phyloP scores from a whole-genome alignment of 1,284 basidiomycete species.

The Ustilago nuda region DNA sequence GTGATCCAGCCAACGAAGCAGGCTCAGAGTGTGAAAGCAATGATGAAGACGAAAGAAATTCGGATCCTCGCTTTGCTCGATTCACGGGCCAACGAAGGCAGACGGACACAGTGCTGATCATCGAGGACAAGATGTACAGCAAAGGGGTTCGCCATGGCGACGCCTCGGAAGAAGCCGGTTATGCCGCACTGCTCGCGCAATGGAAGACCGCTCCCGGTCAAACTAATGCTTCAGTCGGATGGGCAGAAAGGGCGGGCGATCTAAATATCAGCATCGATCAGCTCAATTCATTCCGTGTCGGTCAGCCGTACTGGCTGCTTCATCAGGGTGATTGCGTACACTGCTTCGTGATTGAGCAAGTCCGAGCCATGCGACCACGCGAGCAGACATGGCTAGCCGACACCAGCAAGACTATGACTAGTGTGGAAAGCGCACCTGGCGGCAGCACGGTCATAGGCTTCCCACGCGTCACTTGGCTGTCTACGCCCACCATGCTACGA shows the following conservation, averaged over 20 bases:
- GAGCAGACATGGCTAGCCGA: constrained; percentile 16
- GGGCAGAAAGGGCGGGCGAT: constrained; percentile 21
- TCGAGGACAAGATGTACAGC: constrained; percentile 40
- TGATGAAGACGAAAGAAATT: constrained; percentile 5
- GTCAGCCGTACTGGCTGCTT: constrained; percentile 48
- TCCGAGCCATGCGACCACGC: constrained; percentile 37
- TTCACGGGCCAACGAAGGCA: constrained; percentile 36
- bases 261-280: constrained; percentile 26
- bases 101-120: constrained; percentile 31
- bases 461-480: constrained; percentile 43
- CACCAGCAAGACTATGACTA: not conserved
- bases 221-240: constrained; percentile 2
- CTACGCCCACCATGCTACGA: constrained; percentile 42
- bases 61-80: constrained; percentile 16
- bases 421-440: constrained; percentile 7
- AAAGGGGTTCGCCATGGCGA: constrained; percentile 25
- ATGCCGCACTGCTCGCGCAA: constrained; percentile 21
- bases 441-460: constrained; percentile 14
- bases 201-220: constrained; percentile 18
- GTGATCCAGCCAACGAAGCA: not conserved
- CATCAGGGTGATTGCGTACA: constrained; percentile 50
- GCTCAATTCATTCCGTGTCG: constrained; percentile 22
- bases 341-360: constrained; percentile 39
- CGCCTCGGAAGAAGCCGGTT: constrained; percentile 22
- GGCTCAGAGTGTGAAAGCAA: not conserved